Evolutionary conservation across 352 stramenopile species (phyloP), one percentile per base, ranked within the genome.

Genomic region (Phytophthora nicotianae): DNA sequence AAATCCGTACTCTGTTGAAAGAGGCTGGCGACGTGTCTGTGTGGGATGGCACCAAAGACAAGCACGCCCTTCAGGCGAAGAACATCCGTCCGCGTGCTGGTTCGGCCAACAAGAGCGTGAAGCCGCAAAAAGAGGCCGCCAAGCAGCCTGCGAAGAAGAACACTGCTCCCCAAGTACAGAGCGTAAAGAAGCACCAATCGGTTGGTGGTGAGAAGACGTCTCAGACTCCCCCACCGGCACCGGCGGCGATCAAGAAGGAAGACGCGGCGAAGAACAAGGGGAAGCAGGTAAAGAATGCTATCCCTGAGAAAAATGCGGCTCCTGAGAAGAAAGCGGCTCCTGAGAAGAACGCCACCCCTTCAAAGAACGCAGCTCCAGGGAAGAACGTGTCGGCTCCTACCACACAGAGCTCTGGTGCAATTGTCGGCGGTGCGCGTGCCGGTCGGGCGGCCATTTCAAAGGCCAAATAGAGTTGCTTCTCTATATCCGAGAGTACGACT

Each of bases 11-110:
- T 9, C 49, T 53, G 17, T 2, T 70, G 20, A 62, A 58, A 27
- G 33, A 70, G 35, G 38, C 38, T 17, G 62, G 59, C 7, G 60
- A 51, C 10, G 56, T 19, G 13, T 54, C 52, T 8, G 20, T 62
- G 11, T 70, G 62, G 56, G 56, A 66, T 2, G 5, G 8, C 10
- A 16, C 8, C 5, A 62, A 66, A 17, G 62, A 66, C 17, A 70
- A 66, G n/a, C 4, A 29, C 9, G 45, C 50, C n/a, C 27, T 70
- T 19, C 48, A 56, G 27, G 16, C 9, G 19, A 68, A 66, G 42
- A 65, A 52, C 42, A 14, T 54, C 2, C 48, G 56, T 29, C 19
- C 48, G 7, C 55, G 49, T 3, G 14, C 48, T 10, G 48, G 48
- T 1, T 43, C 48, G 16, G 17, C 29, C 33, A 19, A 42, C 20